phyloP scores from a whole-genome alignment of 208 protist genomes.

The Trypanosoma avium region DNA sequence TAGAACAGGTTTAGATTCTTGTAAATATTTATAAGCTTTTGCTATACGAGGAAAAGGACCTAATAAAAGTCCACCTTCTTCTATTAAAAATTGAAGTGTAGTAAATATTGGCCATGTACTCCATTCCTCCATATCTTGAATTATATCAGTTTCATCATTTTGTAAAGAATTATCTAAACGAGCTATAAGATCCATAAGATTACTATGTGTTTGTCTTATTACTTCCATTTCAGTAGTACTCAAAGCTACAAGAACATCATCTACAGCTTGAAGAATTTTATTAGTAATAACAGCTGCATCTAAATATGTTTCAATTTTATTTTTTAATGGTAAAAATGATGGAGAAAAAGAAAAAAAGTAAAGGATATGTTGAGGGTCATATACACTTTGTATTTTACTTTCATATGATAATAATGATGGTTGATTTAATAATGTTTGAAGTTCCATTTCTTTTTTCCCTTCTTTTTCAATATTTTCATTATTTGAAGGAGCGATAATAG shows the following conservation, averaged over 20 bases:
- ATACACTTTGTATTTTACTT: slow-evolving; percentile 16
- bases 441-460: background rate
- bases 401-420: background rate
- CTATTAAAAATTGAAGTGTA: slow-evolving; percentile 61
- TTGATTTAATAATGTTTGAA: too few relatives aligned
- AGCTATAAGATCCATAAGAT: slow-evolving; percentile 49
- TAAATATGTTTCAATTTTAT: slow-evolving; percentile 43
- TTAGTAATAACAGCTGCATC: slow-evolving; percentile 44
- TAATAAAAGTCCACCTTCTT: slow-evolving; percentile 60
- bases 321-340: slow-evolving; percentile 8
- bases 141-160: slow-evolving; percentile 17
- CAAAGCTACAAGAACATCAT: slow-evolving; percentile 56
- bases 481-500: slow-evolving; percentile 3
- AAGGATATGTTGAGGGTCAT: slow-evolving; percentile 53
- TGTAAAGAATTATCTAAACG: slow-evolving; percentile 49
- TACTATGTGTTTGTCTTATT: slow-evolving; percentile 43
- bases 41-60: slow-evolving; percentile 57
- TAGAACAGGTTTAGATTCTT: slow-evolving; percentile 29
- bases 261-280: slow-evolving; percentile 39
- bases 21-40: slow-evolving; percentile 35
- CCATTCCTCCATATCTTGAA: slow-evolving; percentile 13
- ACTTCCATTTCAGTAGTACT: slow-evolving; percentile 44
- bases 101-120: slow-evolving; percentile 74
- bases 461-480: background rate
- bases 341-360: slow-evolving; percentile 33